Evolutionary conservation across 2,329 filamentous ascomycete genomes (phyloP).

Genomic region (Alternaria sp.): DNA sequence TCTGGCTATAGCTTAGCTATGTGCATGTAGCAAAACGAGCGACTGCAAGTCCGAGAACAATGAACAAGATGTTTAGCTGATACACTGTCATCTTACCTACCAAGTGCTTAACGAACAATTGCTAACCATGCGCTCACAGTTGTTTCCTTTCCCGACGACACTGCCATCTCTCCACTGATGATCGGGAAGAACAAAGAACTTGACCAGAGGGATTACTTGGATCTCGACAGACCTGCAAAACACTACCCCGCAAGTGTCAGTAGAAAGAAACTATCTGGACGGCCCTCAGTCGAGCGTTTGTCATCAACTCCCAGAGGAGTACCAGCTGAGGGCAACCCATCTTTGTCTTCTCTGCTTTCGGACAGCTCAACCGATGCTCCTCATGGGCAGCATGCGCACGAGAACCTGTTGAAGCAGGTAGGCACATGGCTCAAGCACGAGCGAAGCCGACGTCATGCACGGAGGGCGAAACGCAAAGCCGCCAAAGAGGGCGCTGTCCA

Average conservation of each 20-base stretch:
- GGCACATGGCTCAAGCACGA: slow-evolving; percentile 85
- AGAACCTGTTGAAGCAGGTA: slow-evolving; percentile 71
- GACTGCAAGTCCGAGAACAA: not conserved
- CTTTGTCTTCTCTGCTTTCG: slow-evolving; percentile 37
- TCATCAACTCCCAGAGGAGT: slow-evolving; percentile 28
- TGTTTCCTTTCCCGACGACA: slow-evolving; percentile 56
- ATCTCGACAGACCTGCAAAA: slow-evolving; percentile 47
- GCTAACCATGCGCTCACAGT: slow-evolving; percentile 44
- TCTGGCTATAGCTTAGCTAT: not conserved
- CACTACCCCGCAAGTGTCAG: slow-evolving; percentile 49
- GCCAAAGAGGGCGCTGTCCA: slow-evolving; percentile 50
- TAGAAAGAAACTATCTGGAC: slow-evolving; percentile 52
- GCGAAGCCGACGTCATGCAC: slow-evolving; percentile 68
- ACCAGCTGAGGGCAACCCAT: slow-evolving; percentile 34
- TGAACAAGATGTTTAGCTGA: not conserved
- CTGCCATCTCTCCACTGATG: slow-evolving; percentile 54
- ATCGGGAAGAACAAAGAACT: slow-evolving; percentile 54
- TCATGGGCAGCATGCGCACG: slow-evolving; percentile 36
- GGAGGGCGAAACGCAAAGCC: slow-evolving; percentile 58
- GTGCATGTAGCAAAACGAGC: not conserved
- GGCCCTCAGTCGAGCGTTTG: slow-evolving; percentile 46
- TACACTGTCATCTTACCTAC: not conserved
- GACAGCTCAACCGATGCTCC: slow-evolving; percentile 34
- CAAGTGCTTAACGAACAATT: slow-evolving; percentile 7
- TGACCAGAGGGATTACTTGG: slow-evolving; percentile 51